Evolutionary conservation across 345 rosid species (phyloP).

Genomic region (Balakata baccata): DNA sequence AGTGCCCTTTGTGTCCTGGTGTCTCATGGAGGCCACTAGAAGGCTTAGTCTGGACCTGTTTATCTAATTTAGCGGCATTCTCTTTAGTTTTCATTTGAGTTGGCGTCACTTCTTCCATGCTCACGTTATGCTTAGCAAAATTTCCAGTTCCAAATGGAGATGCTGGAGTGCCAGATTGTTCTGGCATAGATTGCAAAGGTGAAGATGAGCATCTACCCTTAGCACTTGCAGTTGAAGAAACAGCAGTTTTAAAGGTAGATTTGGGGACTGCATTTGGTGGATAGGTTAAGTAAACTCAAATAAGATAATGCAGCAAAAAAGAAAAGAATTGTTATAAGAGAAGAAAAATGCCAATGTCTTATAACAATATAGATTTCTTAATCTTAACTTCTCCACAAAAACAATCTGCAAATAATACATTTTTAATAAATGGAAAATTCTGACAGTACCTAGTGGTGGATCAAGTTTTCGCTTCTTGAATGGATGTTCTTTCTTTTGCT

Average conservation of each 20-base stretch:
- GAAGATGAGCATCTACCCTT: slow-evolving; percentile 63
- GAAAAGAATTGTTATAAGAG: background rate
- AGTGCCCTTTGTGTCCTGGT: slow-evolving; percentile 39
- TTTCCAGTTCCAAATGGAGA: slow-evolving; percentile 55
- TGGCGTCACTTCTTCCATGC: slow-evolving; percentile 39
- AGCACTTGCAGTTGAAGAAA: slow-evolving; percentile 36
- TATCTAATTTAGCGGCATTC: slow-evolving; percentile 42
- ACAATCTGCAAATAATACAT: background rate
- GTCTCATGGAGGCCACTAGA: slow-evolving; percentile 40
- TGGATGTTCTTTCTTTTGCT: slow-evolving; percentile 72
- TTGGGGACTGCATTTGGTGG: slow-evolving; percentile 42
- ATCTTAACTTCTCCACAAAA: slow-evolving; percentile 17
- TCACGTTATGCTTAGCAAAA: slow-evolving; percentile 37
- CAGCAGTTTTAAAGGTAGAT: slow-evolving; percentile 50
- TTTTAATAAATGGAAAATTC: background rate
- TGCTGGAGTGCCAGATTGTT: slow-evolving; percentile 45
- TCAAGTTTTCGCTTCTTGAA: slow-evolving; percentile 78
- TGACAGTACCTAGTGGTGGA: slow-evolving; percentile 56
- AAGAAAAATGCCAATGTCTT: slow-evolving; percentile 1
- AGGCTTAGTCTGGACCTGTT: slow-evolving; percentile 47
- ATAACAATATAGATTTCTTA: slow-evolving; percentile 14
- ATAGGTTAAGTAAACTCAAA: slow-evolving; percentile 7
- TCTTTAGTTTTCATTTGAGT: slow-evolving; percentile 48
- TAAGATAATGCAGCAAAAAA: background rate
- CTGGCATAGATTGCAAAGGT: slow-evolving; percentile 63